A percentile compares a stretch with the other conserved stretches of the same genome.
Evolutionary conservation across 306 rosid genomes (phyloP).

Genomic region (Corylus heterophylla): DNA sequence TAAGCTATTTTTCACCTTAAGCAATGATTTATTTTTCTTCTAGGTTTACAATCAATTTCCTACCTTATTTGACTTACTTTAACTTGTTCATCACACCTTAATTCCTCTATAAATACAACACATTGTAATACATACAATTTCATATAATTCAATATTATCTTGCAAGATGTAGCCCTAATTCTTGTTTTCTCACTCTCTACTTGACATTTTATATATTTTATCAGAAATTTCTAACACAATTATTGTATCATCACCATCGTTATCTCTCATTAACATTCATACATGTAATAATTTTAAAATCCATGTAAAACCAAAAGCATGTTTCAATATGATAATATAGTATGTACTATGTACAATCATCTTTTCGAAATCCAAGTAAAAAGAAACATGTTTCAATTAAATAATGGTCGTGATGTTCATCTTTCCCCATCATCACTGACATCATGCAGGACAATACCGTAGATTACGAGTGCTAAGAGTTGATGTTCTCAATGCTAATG

Average conservation of each 20-base stretch:
- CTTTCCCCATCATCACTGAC: slow-evolving; percentile 11
- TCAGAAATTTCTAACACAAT: no score
- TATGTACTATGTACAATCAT: background rate
- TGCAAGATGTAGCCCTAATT: no score
- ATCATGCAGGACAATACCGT: slow-evolving; percentile 18
- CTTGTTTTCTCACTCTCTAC: no score
- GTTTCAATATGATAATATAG: slow-evolving; percentile 18
- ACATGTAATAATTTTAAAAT: background rate
- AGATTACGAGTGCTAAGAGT: slow-evolving; percentile 33
- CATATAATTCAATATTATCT: no score
- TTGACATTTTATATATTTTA: no score
- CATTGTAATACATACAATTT: no score
- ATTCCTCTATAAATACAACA: no score
- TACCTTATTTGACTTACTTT: no score
- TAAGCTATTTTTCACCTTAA: no score
- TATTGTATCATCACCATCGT: background rate
- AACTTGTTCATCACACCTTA: no score
- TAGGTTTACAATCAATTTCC: no score
- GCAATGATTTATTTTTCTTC: no score
- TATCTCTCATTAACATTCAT: background rate
- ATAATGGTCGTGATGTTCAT: slow-evolving; percentile 11
- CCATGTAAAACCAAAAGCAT: slow-evolving; percentile 1
- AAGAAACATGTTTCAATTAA: background rate
- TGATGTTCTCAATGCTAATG: slow-evolving; percentile 43
- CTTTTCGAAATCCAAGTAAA: slow-evolving; percentile 24